These are phyloP conservation scores for Hyparrhenia diplandra DNA, from an alignment of 176 grass and related monocot genomes.

Conservation along the genomic window DNA sequence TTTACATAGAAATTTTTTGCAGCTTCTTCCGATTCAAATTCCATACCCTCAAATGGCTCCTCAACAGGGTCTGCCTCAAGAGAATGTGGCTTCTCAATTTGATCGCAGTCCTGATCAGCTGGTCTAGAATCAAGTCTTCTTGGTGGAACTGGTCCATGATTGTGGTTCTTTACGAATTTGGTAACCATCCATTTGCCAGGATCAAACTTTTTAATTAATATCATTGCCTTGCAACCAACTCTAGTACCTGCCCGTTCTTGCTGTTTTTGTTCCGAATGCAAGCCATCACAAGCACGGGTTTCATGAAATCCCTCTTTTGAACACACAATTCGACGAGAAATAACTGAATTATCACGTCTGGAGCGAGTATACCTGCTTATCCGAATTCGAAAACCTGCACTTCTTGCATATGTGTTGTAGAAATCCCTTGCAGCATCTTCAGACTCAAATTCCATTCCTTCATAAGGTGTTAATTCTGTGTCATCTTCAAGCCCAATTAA, in stretches of 20 bases:
- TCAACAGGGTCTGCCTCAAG: slow-evolving; percentile 13
- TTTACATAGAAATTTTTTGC: slow-evolving; percentile 83
- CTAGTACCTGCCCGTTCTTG: slow-evolving; percentile 44
- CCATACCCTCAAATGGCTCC: slow-evolving; percentile 78
- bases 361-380: slow-evolving; percentile 63
- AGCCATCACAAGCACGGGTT: slow-evolving; percentile 38
- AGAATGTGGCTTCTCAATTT: slow-evolving; percentile 25
- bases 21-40: slow-evolving; percentile 87
- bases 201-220: slow-evolving; percentile 51
- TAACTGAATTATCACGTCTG: slow-evolving; percentile 65
- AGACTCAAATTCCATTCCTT: slow-evolving; percentile 67
- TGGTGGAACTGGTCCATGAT: slow-evolving; percentile 59
- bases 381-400: slow-evolving; percentile 48
- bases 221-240: slow-evolving; percentile 78
- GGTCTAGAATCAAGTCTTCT: slow-evolving; percentile 40
- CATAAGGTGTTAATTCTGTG: slow-evolving; percentile 47
- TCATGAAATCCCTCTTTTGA: slow-evolving; percentile 72
- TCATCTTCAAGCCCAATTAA: slow-evolving; percentile 41
- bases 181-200: slow-evolving; percentile 58
- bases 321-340: slow-evolving; percentile 68
- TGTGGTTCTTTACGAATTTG: slow-evolving; percentile 60
- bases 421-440: slow-evolving; percentile 67
- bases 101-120: slow-evolving; percentile 19
- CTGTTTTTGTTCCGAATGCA: slow-evolving; percentile 39
- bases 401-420: slow-evolving; percentile 51